Conservation (phyloP, 2,329 filamentous ascomycete genomes). For the Aspergillus niger region DNA sequence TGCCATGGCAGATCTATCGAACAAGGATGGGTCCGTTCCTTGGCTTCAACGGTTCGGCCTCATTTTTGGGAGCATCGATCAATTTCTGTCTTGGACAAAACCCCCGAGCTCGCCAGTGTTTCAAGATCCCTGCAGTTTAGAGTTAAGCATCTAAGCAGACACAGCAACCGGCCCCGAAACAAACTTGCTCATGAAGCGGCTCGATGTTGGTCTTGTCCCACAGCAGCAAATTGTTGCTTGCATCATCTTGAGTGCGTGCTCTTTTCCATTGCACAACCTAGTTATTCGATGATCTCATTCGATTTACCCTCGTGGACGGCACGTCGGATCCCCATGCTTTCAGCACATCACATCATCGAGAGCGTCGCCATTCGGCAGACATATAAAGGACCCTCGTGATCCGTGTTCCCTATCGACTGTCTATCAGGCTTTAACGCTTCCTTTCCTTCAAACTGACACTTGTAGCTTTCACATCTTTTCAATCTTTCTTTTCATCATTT, state of each 20-base stretch:
- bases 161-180: neutral
- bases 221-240: neutral
- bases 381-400: neutral
- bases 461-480: neutral
- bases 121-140: neutral
- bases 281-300: neutral
- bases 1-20: neutral
- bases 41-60: neutral
- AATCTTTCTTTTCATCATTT: neutral
- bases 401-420: neutral
- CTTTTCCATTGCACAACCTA: neutral
- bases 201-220: neutral
- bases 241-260: neutral
- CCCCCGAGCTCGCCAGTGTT: neutral
- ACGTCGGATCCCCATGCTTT: neutral
- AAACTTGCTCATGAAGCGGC: neutral
- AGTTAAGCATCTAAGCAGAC: neutral
- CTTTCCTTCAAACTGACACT: constrained; percentile 17
- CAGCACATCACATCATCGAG: neutral
- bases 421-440: constrained; percentile 2
- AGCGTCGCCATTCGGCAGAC: neutral
- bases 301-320: neutral
- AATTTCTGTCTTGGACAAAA: neutral
- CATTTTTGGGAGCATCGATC: neutral
- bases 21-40: neutral